Base-by-base conservation (phyloP, 192 early-diverging fungal genomes). In the Gryganskiella cystojenkinii region DNA sequence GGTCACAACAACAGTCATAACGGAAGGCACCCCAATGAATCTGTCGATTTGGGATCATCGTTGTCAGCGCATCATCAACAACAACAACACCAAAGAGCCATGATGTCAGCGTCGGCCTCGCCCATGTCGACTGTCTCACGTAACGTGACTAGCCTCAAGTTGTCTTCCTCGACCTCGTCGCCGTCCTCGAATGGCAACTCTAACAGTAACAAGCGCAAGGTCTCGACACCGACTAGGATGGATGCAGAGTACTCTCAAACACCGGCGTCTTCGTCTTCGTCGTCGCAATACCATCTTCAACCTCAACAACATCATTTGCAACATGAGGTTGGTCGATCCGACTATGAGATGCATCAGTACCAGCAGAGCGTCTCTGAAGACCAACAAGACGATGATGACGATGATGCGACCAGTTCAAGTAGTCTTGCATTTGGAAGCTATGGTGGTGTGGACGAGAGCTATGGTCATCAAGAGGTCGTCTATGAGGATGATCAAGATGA, bases 91-190 rank as follows among this genome's bases (percentile, higher is more conserved):
- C 37, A 40, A 5, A 13, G 37, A 5, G 37, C 37, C 5, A 40
- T 40, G 37, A 40, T 40, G 0, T 73, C 71, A 0, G 71, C 71
- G 3, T 73, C 71, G 19, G 71, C 71, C 9, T 73, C 71, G 31
- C 71, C 71, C 34, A 73, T 73, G 71, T 73, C 71, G 20, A 22
- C 56, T 15, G 71, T 73, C 5, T 33, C 71, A 0, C 45, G 63
- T 31, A 73, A 73, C 24, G 71, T 73, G 24, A 73, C 71, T 19
- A 53, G 71, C 14, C 20, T 73, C 46, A 73, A 65, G 50, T 44
- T 73, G 37, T 73, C 71, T 13, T 46, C 71, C 3, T 47, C 61
- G 10, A 46, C 61, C 3, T 73, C 71, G 20, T 50, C 47, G 6
- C 47, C 47, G 4, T 24, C 22, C 19, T 17, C 22, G 47, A 24